Percentiles rank a stretch among this genome's conserved stretches.
These are phyloP conservation scores for Beauveria sp. DNA, from an alignment of 2,329 filamentous ascomycete species.

Conservation along the genomic window DNA sequence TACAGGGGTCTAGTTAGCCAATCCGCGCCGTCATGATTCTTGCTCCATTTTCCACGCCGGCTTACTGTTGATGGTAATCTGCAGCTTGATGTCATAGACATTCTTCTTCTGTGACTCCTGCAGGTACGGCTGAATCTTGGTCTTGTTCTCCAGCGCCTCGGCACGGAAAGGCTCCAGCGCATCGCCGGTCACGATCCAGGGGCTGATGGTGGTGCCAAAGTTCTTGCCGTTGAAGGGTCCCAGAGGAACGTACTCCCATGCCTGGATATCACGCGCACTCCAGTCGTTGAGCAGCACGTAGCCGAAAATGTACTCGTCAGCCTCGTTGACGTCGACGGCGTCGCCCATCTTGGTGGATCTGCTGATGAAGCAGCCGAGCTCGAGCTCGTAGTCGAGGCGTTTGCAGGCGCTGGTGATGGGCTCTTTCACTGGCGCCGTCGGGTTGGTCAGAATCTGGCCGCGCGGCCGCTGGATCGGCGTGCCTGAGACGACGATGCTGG, in stretches of 20 bases:
- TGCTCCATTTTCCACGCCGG: background rate
- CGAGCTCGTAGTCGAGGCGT: slow-evolving; percentile 68
- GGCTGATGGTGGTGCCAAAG: slow-evolving; percentile 51
- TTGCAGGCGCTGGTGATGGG: slow-evolving; percentile 52
- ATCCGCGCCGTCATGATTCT: background rate
- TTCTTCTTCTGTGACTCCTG: slow-evolving; percentile 42
- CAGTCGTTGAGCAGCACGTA: slow-evolving; percentile 59
- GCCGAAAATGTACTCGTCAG: slow-evolving; percentile 65
- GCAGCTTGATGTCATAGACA: slow-evolving; percentile 29
- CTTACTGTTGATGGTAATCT: slow-evolving; percentile 33
- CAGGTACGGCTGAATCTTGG: slow-evolving; percentile 35
- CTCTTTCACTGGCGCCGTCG: slow-evolving; percentile 44
- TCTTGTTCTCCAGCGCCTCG: slow-evolving; percentile 25
- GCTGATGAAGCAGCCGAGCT: slow-evolving; percentile 69
- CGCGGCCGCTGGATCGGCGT: slow-evolving; percentile 65
- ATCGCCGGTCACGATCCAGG: slow-evolving; percentile 56
- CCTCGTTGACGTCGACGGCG: slow-evolving; percentile 57
- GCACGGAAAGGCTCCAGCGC: slow-evolving; percentile 35
- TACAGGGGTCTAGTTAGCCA: background rate
- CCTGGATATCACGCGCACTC: slow-evolving; percentile 55
- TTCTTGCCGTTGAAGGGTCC: slow-evolving; percentile 58
- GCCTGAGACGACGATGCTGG: slow-evolving; percentile 66
- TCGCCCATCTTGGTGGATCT: slow-evolving; percentile 58
- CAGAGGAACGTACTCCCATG: slow-evolving; percentile 52
- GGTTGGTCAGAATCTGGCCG: slow-evolving; percentile 57